Base-by-base conservation (phyloP, 257 asterid species). In the Penstemon davidsonii region DNA sequence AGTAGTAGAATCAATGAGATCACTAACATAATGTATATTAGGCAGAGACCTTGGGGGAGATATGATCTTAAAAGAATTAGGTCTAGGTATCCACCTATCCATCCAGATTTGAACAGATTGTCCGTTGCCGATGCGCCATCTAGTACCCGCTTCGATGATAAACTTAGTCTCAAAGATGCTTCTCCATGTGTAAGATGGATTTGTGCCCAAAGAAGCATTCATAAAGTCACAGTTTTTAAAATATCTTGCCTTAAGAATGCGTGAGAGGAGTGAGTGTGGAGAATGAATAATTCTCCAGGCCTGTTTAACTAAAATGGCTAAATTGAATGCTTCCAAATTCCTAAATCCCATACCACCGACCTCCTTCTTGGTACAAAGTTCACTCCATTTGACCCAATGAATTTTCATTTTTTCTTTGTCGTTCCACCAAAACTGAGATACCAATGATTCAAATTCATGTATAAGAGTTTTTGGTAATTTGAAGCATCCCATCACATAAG, bases 131-230 rank as follows among this genome's bases (percentile, higher is more conserved):
- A 45, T 11, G 8, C 50, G 50, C 58, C 58, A 53, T 13, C 8
- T 1, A 0, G 1, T 2, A 1, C 58, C 58, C 3, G 0, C 0
- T 4, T 0, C 4, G 1, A 53, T 0, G 2, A 53, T 3, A 1
- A 6, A 8, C 3, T 1, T 8, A 0, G 9, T 8, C 10, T 6
- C 7, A 1, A 13, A 15, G 0, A 53, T 53, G 15, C 58, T 12
- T 4, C 8, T 0, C 37, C 58, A 53, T 0, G 58, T 4, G 0
- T 1, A 3, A 7, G 57, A 52, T 4, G 57, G 57, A 5, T 1
- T 3, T 0, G 37, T 5, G 1, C 58, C 58, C 3, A 3, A 1
- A 0, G 0, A 8, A 0, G 58, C 37, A 3, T 13, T 9, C 0
- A 53, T 25, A 25, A 55, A 19, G 7, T 41, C 6, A 6, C 3